These are phyloP conservation scores for Moricandia moricandioides DNA, from an alignment of 345 rosid species.

Conservation along the genomic window DNA sequence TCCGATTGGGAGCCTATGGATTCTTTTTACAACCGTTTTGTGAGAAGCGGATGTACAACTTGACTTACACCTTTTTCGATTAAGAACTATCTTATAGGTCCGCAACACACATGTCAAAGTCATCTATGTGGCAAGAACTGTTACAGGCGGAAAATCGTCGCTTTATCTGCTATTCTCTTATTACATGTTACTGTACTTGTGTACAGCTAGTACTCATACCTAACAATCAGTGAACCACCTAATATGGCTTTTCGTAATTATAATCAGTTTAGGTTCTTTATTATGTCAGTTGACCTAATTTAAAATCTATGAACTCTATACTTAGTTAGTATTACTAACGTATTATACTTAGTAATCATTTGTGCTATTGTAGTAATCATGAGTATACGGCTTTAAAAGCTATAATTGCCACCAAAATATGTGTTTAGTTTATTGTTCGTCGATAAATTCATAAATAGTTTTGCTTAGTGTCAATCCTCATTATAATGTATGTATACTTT, in stretches of 20 bases:
- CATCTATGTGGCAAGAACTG: too few relatives aligned
- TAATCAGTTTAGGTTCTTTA: neutral
- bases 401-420: neutral
- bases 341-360: neutral
- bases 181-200: too few relatives aligned
- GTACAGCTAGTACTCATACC: too few relatives aligned
- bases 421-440: neutral
- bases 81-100: too few relatives aligned
- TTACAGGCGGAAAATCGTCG: too few relatives aligned
- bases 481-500: neutral
- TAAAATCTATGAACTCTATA: neutral
- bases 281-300: conserved; percentile 20
- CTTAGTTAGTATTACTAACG: neutral
- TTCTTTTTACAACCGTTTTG: too few relatives aligned
- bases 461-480: neutral
- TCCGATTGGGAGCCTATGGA: too few relatives aligned
- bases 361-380: conserved; percentile 24
- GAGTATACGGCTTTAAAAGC: conserved; percentile 23
- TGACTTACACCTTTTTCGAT: too few relatives aligned
- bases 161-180: too few relatives aligned
- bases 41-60: too few relatives aligned
- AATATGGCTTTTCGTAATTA: conserved; percentile 28
- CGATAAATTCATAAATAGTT: neutral
- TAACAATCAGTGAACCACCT: neutral
- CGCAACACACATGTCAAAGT: too few relatives aligned